A percentile compares a stretch with the other conserved stretches of the same genome.
Conservation (phyloP, 1,284 basidiomycete species). For the Ustilago xerochloae region DNA sequence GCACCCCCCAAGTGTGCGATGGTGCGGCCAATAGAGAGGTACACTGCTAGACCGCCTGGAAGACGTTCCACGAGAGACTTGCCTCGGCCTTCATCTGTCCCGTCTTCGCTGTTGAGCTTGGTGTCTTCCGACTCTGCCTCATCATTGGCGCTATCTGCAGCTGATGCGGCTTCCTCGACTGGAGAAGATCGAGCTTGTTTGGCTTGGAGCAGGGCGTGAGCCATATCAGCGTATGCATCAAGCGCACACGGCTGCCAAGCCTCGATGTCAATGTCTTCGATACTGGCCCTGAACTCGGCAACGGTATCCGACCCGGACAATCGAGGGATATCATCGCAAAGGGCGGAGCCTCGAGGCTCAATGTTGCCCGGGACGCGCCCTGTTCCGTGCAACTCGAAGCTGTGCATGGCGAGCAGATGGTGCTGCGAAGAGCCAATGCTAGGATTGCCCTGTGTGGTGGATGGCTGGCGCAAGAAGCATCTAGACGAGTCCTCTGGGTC, state of each 20-base stretch:
- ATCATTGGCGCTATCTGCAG: neutral
- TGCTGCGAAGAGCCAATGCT: constrained; percentile 37
- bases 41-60: constrained; percentile 42
- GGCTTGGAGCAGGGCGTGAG: constrained; percentile 10
- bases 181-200: neutral
- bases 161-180: neutral
- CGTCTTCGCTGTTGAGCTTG: neutral
- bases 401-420: constrained; percentile 51
- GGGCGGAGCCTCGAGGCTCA: constrained; percentile 19
- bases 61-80: constrained; percentile 49
- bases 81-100: neutral
- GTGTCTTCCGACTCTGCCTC: neutral
- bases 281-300: constrained; percentile 41
- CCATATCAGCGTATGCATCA: constrained; percentile 33
- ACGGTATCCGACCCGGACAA: constrained; percentile 27
- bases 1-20: constrained; percentile 53
- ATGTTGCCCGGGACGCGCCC: constrained; percentile 35
- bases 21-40: constrained; percentile 53
- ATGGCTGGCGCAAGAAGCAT: constrained; percentile 5
- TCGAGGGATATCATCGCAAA: constrained; percentile 19
- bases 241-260: constrained; percentile 53
- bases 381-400: constrained; percentile 37
- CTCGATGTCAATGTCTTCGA: constrained; percentile 60
- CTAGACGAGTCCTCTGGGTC: constrained; percentile 6
- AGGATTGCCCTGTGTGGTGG: constrained; percentile 3